Evolutionary conservation across 352 stramenopile genomes (phyloP), one percentile per base, ranked within the genome.

Genomic region (Pythium coloratum): DNA sequence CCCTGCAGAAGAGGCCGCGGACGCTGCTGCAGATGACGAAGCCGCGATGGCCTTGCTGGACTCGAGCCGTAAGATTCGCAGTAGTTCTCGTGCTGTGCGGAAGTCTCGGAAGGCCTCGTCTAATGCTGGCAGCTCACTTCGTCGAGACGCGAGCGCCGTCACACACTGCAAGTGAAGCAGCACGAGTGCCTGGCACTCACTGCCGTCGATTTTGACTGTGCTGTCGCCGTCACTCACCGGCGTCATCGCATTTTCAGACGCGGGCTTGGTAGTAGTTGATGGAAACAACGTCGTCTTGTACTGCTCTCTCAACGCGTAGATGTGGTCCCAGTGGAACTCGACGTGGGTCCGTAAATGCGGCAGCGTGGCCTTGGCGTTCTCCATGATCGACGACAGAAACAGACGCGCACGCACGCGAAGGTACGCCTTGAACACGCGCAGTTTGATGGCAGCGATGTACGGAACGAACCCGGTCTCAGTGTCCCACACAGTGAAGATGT

Each of bases 141-240:
- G 30, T 9, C 60, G 54, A 8, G 66, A 64, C 13, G 66, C 66
- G 9, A 72, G 55, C 13, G 60, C 59, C 20, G 55, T 47, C n/a
- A 72, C 55, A 40, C 66, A 72, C 33, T 54, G 54, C 47, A 72
- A 32, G 47, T 72, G 66, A 8, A 64, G 44, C 66, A 59, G 47
- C 28, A 36, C 55, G 54, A 67, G 66, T 26, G 38, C n/a, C 34
- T 34, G 56, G 40, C 64, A 65, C 54, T 63, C 66, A 32, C 32
- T 28, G 10, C 46, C n/a, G 44, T 58, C 34, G 24, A 51, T 34
- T 5, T 18, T n/a, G n/a, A 42, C 49, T 4, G 6, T 44, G 5
- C 54, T 8, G 2, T 53, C 57, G 38, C 28, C 44, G 49, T 26
- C 18, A 13, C 16, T 16, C 40, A 6, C 42, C 18, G 42, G 10